Conservation (phyloP, 2,329 filamentous ascomycete species). For the Paracorniculantispora psalliotae region DNA sequence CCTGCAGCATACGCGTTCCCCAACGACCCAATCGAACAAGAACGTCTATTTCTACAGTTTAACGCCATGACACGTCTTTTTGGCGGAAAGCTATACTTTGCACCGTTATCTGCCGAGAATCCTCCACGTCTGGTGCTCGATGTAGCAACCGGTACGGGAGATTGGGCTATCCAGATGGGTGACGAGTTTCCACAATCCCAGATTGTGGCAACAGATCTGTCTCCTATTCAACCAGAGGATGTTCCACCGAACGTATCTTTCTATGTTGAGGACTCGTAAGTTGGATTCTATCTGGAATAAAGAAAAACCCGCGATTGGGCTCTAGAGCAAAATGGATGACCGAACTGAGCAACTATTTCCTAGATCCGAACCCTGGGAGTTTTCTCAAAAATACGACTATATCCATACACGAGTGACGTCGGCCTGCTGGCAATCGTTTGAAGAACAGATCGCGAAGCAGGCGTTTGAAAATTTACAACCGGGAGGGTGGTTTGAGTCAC, state of each 20-base stretch:
- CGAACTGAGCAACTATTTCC: not conserved
- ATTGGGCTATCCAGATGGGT: conserved; percentile 65
- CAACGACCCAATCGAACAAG: conserved; percentile 39
- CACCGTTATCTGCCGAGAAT: conserved; percentile 32
- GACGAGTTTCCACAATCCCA: conserved; percentile 54
- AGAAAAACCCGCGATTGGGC: no score
- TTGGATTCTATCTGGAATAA: conserved; percentile 15
- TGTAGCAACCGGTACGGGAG: conserved; percentile 42
- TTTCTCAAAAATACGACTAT: conserved; percentile 51
- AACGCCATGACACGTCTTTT: conserved; percentile 34
- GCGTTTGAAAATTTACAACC: conserved; percentile 45
- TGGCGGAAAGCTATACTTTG: conserved; percentile 36
- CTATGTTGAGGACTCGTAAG: conserved; percentile 59
- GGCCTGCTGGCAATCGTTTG: conserved; percentile 46
- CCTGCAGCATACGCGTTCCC: conserved; percentile 40
- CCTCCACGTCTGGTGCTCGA: conserved; percentile 37
- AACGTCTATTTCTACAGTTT: conserved; percentile 37
- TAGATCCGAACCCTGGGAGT: conserved; percentile 46
- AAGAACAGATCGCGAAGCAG: conserved; percentile 45
- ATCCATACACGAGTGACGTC: conserved; percentile 47
- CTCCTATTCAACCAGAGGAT: conserved; percentile 59
- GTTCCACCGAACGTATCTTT: conserved; percentile 72
- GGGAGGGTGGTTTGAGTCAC: conserved; percentile 52
- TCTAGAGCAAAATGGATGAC: no score
- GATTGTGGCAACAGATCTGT: conserved; percentile 61